Evolutionary conservation across 2,329 filamentous ascomycete species (phyloP).

Genomic region (Apiospora arundinis): DNA sequence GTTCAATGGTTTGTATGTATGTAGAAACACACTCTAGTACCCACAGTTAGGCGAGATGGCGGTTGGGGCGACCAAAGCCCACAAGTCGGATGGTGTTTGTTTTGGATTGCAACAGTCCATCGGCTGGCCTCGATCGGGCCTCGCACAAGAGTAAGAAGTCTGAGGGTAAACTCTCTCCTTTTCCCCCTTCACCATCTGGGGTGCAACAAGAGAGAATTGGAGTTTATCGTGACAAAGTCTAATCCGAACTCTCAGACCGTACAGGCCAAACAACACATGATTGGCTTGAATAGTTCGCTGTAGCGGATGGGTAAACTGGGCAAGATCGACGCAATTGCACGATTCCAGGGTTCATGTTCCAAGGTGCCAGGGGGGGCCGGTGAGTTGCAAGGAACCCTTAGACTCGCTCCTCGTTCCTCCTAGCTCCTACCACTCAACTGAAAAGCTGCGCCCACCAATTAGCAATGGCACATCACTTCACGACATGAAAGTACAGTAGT

Average conservation of each 20-base stretch:
- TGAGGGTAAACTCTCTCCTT: constrained; percentile 11
- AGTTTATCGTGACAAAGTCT: constrained; percentile 7
- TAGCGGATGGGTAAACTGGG: constrained; percentile 15
- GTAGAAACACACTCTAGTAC: constrained; percentile 4
- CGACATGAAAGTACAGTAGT: background rate
- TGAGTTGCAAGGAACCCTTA: constrained; percentile 16
- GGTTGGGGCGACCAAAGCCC: constrained; percentile 16
- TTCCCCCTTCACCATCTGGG: background rate
- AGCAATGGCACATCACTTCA: constrained; percentile 5
- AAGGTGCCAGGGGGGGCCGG: background rate
- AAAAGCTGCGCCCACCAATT: constrained; percentile 14
- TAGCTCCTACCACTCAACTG: constrained; percentile 11
- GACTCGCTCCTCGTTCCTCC: constrained; percentile 15
- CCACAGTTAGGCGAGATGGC: constrained; percentile 12
- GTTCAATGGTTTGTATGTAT: background rate
- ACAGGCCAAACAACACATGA: constrained; percentile 6
- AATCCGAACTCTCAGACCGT: constrained; percentile 16
- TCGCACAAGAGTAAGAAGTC: constrained; percentile 11
- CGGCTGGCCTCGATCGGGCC: constrained; percentile 5
- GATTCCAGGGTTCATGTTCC: constrained; percentile 17
- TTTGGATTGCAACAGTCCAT: constrained; percentile 16
- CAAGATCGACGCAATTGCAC: constrained; percentile 10
- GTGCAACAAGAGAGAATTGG: constrained; percentile 4
- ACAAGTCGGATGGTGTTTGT: constrained; percentile 10
- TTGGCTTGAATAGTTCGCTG: constrained; percentile 1